Evolutionary conservation across 2,329 filamentous ascomycete genomes (phyloP), one percentile per base, ranked within the genome.

Genomic region (Oidium heveae): DNA sequence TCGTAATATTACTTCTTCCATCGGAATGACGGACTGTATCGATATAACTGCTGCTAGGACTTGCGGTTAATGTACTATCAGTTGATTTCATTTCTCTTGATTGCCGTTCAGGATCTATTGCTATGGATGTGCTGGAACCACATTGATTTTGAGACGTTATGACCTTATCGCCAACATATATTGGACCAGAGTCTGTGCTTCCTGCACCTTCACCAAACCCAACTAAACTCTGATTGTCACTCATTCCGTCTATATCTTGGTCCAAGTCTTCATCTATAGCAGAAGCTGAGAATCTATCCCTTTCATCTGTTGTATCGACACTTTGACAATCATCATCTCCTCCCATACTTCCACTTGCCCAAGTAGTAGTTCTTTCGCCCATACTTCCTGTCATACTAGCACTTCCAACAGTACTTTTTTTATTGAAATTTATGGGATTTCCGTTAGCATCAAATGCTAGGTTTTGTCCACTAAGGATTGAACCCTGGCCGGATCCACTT

Each of bases 201-300:
- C 82, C 85, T 10, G 89, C 88, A 36, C 88, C 89, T 66, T 95
- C 88, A 52, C 89, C 89, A 61, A 95, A 95, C 0, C 84, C 89
- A 10, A 95, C 89, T 6, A 95, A 73, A 58, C 83, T 89, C 2
- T 82, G 85, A 54, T 94, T 86, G 61, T 94, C 87, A 61, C 84
- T 89, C 74, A 91, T 82, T 56, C 83, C 84, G 59, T 65, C 63
- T 10, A 53, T 57, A 50, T 63, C 61, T 53, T 60, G 55, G 53
- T 63, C 63, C 36, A 62, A 59, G 56, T 63, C 63, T 43, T 64
- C 61, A 57, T 79, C 74, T 71, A 77, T 76, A 28, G 70, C 68
- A 41, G 64, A 63, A 15, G 60, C 61, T 46, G 70, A 55, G 63
- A 65, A 60, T 64, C 68, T 55, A 59, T 65, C 52, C 56, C 66